These are phyloP conservation scores for Kalmanozyma brasiliensis DNA, from an alignment of 1,284 basidiomycete species.

Conservation along the genomic window DNA sequence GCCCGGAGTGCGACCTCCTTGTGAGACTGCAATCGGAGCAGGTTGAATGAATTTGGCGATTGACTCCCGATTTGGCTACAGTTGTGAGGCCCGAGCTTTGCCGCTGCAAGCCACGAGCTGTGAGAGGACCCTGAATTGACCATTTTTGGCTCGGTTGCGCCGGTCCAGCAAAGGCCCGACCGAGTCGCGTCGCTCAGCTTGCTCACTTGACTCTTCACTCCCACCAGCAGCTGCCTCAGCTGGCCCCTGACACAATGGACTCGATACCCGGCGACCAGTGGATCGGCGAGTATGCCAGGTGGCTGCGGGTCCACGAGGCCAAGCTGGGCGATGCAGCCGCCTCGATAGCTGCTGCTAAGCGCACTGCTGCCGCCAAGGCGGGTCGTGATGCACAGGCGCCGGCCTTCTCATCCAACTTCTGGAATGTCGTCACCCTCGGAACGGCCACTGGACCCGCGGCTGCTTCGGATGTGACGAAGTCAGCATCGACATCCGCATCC, in stretches of 20 bases:
- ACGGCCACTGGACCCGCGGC: constrained; percentile 4
- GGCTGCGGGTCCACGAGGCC: constrained; percentile 54
- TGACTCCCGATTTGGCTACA: too few relatives aligned
- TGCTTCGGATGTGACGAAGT: neutral
- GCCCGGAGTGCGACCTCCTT: too few relatives aligned
- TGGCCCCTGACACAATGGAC: constrained; percentile 31
- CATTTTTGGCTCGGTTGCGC: neutral
- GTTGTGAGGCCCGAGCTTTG: too few relatives aligned
- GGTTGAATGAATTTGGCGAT: too few relatives aligned
- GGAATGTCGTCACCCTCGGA: constrained; percentile 43
- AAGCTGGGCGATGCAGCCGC: constrained; percentile 44
- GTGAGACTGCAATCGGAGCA: too few relatives aligned
- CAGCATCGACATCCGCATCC: constrained; percentile 6
- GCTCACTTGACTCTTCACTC: neutral
- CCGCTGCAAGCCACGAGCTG: too few relatives aligned
- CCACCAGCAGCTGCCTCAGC: too few relatives aligned
- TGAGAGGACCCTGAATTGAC: constrained; percentile 1
- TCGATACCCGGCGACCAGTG: constrained; percentile 50
- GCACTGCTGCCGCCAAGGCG: constrained; percentile 3
- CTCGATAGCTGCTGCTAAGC: constrained; percentile 13
- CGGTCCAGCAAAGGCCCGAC: neutral
- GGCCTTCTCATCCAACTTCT: constrained; percentile 30
- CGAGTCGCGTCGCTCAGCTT: neutral
- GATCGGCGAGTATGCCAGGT: constrained; percentile 54
- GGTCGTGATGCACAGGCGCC: constrained; percentile 2